Evolutionary conservation across 1,139 yeast species (phyloP).

Genomic region (Candida gigantensis): DNA sequence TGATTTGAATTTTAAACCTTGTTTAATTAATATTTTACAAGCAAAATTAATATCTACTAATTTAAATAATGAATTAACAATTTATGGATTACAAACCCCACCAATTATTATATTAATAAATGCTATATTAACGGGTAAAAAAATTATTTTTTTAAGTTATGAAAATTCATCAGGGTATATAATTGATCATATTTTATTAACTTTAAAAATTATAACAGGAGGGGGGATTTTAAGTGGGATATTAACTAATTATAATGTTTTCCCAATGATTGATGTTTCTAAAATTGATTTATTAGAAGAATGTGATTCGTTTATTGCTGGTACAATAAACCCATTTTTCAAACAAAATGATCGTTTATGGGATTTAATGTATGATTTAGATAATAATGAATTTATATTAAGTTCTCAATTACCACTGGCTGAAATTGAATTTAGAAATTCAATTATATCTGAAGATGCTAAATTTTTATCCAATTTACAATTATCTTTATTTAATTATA

Average conservation of each 20-base stretch:
- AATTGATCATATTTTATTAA: slow-evolving; percentile 54
- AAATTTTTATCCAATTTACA: slow-evolving; percentile 47
- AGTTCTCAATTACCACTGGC: slow-evolving; percentile 21
- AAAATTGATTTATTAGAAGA: slow-evolving; percentile 56
- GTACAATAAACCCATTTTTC: slow-evolving; percentile 69
- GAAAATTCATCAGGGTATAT: slow-evolving; percentile 57
- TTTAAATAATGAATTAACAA: slow-evolving; percentile 43
- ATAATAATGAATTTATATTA: slow-evolving; percentile 44
- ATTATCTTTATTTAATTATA: slow-evolving; percentile 44
- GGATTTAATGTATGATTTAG: slow-evolving; percentile 63
- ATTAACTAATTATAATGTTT: slow-evolving; percentile 47
- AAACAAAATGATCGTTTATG: slow-evolving; percentile 56
- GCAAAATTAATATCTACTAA: slow-evolving; percentile 33
- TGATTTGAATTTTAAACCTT: slow-evolving; percentile 45
- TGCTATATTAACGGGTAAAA: slow-evolving; percentile 59
- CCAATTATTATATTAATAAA: slow-evolving; percentile 56
- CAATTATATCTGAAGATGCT: slow-evolving; percentile 51
- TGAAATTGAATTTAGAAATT: slow-evolving; percentile 22
- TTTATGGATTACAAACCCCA: slow-evolving; percentile 61
- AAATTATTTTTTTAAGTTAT: slow-evolving; percentile 55
- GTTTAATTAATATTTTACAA: slow-evolving; percentile 38
- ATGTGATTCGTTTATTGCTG: slow-evolving; percentile 61
- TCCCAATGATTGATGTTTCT: slow-evolving; percentile 64
- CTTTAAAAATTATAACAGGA: slow-evolving; percentile 56
- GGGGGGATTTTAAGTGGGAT: slow-evolving; percentile 60